Evolutionary conservation across 441 rosid species (phyloP), one percentile per base, ranked within the genome.

Genomic region (Euphorbia schlechtendalii): DNA sequence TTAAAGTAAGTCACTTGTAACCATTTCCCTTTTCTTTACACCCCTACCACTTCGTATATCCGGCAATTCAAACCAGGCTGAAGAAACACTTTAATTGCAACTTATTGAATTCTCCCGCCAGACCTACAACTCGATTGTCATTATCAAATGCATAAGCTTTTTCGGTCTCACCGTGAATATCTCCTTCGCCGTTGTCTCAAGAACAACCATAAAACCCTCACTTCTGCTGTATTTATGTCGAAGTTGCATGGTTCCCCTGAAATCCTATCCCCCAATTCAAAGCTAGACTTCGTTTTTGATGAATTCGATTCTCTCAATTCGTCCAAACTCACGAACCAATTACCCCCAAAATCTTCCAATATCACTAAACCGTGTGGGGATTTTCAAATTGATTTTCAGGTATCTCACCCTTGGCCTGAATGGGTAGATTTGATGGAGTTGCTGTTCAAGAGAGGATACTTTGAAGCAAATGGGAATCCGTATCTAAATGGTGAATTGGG

Each of bases 351-450:
- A 40, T 51, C 57, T 10, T 36, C 71, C 3, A 64, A 66, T 59
- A 43, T 17, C 21, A 41, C 41, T 15, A 53, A 61, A 54, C 34
- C 51, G 9, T 14, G 30, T 11, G 32, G 8, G 55, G 13, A 51
- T 53, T 64, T 54, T 25, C 14, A 10, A 41, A 38, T 68, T 14
- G 52, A 21, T 27, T 66, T 73, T 46, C 76, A 63, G 71, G 78
- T 84, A 72, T 77, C 88, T 13, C 91, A 84, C 68, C 86, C 88
- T 15, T 92, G 91, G 95, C 89, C 84, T 13, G 93, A 89, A 60
- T 89, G 95, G 98, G 76, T 81, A 58, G 76, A 76, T 66, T 72
- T 92, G 71, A 86, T 89, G 85, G 84, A 78, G 21, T 67, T 79
- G 74, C 72, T 87, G 68, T 54, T 74, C 71, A 86, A 74, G 64